phyloP scores from a whole-genome alignment of 2,329 filamentous ascomycete species.

The Bipolaris gigantea region DNA sequence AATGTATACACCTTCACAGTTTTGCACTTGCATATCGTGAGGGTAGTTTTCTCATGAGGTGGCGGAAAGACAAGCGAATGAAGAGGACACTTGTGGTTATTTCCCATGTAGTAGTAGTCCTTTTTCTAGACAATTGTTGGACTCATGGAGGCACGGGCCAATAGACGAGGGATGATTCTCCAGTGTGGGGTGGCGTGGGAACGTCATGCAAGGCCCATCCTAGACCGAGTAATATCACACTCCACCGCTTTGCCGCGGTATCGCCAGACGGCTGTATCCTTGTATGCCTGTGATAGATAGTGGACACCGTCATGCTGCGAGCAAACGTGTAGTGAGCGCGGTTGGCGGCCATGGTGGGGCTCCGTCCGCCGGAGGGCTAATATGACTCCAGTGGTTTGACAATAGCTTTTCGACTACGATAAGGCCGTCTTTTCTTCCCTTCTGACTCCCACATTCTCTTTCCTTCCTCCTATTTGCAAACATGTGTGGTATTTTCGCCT shows the following conservation, averaged over 20 bases:
- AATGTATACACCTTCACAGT: constrained; percentile 3
- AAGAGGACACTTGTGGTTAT: neutral
- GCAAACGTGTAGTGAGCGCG: constrained; percentile 4
- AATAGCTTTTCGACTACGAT: constrained; percentile 25
- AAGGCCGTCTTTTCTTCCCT: constrained; percentile 3
- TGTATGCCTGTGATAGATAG: constrained; percentile 2
- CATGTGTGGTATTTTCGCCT: constrained; percentile 98
- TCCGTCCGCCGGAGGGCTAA: constrained; percentile 23
- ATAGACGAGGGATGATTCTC: constrained; percentile 13
- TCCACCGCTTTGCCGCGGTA: constrained; percentile 12
- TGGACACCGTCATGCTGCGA: constrained; percentile 5
- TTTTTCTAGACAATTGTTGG: neutral
- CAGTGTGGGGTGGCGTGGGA: constrained; percentile 11
- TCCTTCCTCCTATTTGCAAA: constrained; percentile 43
- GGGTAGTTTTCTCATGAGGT: neutral
- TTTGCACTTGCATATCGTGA: neutral
- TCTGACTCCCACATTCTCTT: constrained; percentile 11
- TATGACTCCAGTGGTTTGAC: constrained; percentile 27
- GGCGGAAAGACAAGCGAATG: neutral
- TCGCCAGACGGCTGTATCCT: constrained; percentile 3
- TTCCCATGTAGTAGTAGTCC: neutral
- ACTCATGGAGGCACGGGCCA: constrained; percentile 4
- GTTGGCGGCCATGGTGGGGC: constrained; percentile 5
- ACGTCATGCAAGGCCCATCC: constrained; percentile 2
- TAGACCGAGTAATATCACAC: constrained; percentile 2